A percentile compares a stretch with the other conserved stretches of the same genome.
Conservation (phyloP, 495 filamentous ascomycete genomes). For the Gamarada debralockiae region DNA sequence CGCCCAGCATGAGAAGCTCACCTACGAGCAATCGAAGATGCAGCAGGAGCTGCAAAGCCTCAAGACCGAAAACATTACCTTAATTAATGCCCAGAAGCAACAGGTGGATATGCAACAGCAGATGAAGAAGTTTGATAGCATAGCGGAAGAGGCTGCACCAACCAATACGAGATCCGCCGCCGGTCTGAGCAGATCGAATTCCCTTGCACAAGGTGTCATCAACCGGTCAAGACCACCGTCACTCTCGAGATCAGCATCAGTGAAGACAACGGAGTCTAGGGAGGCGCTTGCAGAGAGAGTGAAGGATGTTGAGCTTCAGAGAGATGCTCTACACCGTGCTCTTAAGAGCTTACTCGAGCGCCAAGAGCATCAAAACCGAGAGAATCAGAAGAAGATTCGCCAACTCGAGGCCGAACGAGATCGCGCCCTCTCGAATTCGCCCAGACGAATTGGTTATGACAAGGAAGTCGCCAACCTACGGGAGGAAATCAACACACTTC, state of each 20-base stretch:
- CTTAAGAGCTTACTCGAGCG: conserved; percentile 83
- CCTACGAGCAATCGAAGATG: conserved; percentile 72
- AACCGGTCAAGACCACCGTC: conserved; percentile 21
- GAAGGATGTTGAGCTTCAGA: conserved; percentile 89
- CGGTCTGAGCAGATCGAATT: conserved; percentile 59
- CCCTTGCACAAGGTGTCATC: conserved; percentile 37
- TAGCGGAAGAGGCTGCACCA: conserved; percentile 52
- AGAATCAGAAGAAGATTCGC: conserved; percentile 72
- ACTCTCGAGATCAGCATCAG: conserved; percentile 22
- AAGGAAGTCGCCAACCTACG: conserved; percentile 74
- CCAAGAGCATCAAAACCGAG: conserved; percentile 74
- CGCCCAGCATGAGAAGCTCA: conserved; percentile 60
- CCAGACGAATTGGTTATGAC: conserved; percentile 74
- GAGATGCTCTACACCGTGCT: conserved; percentile 85
- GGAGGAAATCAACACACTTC: conserved; percentile 78
- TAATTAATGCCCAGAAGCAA: conserved; percentile 49
- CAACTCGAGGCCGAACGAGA: conserved; percentile 76
- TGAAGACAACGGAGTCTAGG: conserved; percentile 47
- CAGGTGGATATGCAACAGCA: no score
- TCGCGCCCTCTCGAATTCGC: conserved; percentile 62
- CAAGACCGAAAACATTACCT: conserved; percentile 34
- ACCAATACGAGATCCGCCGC: conserved; percentile 22
- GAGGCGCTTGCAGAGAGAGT: conserved; percentile 77
- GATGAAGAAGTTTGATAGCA: conserved; percentile 52
- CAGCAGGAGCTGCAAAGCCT: conserved; percentile 75